phyloP scores from a whole-genome alignment of 129 eudicot genomes.

The Centaurea solstitialis region DNA sequence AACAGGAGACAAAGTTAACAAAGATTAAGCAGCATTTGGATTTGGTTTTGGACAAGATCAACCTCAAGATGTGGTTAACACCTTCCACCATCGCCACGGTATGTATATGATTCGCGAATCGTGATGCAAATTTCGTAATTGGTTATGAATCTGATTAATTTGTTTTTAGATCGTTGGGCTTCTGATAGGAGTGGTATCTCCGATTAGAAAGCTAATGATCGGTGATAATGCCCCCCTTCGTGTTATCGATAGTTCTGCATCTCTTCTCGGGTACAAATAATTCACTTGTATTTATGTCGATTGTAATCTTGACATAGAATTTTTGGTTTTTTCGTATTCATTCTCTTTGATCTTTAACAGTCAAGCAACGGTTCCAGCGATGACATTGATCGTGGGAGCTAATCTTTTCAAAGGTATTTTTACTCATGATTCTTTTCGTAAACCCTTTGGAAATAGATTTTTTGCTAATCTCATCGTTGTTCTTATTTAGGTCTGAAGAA shows the following conservation, averaged over 20 bases:
- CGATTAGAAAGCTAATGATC: slow-evolving; percentile 48
- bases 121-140: neutral
- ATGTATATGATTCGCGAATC: neutral
- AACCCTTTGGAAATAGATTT: neutral
- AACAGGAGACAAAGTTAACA: slow-evolving; percentile 29
- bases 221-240: slow-evolving; percentile 72
- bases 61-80: slow-evolving; percentile 49
- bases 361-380: slow-evolving; percentile 63
- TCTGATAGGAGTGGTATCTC: slow-evolving; percentile 53
- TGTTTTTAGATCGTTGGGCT: slow-evolving; percentile 54
- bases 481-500: slow-evolving; percentile 47
- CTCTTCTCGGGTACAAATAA: slow-evolving; percentile 50
- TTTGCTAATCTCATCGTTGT: neutral
- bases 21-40: slow-evolving; percentile 33
- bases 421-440: neutral
- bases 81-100: slow-evolving; percentile 67
- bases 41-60: slow-evolving; percentile 24
- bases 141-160: neutral
- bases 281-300: neutral
- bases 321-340: neutral
- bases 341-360: slow-evolving; percentile 23
- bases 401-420: slow-evolving; percentile 57
- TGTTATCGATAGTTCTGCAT: slow-evolving; percentile 45
- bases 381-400: slow-evolving; percentile 71
- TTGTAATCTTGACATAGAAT: neutral